Percentiles rank a stretch among this genome's conserved stretches.
Conservation (phyloP, 2,329 filamentous ascomycete genomes). For the Cladosporium halotolerans region DNA sequence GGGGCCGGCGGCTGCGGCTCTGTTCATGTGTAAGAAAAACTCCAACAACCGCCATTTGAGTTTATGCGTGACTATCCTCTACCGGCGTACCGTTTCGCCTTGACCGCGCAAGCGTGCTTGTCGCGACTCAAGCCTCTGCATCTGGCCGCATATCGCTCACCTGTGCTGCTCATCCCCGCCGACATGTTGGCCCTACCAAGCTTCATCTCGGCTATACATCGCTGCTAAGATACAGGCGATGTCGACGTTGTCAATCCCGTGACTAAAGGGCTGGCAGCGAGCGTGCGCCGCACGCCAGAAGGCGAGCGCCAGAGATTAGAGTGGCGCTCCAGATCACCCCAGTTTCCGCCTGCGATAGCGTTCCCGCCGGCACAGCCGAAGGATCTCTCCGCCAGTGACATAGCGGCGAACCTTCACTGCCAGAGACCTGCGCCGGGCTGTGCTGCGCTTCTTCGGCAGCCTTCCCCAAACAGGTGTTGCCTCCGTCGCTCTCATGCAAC, state of each 20-base stretch:
- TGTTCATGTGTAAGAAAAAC: background rate
- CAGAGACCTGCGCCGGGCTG: no score
- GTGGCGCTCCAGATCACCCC: slow-evolving; percentile 7
- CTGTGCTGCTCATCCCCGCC: background rate
- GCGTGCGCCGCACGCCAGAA: background rate
- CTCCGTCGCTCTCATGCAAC: no score
- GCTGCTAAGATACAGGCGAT: no score
- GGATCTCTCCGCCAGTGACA: slow-evolving; percentile 2
- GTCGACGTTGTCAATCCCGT: background rate
- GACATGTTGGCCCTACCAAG: no score
- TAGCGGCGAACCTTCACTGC: slow-evolving; percentile 2
- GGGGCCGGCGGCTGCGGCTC: background rate
- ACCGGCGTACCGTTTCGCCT: background rate
- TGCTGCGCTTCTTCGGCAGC: no score
- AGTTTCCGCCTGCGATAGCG: background rate
- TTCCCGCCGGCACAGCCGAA: background rate
- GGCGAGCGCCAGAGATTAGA: background rate
- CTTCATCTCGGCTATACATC: no score
- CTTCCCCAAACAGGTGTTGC: no score
- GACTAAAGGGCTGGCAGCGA: slow-evolving; percentile 3
- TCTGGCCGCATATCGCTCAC: background rate
- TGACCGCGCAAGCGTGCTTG: background rate
- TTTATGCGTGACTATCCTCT: background rate
- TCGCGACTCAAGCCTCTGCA: slow-evolving; percentile 3
- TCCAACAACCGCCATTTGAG: background rate